Conservation (phyloP, 2,329 filamentous ascomycete species). For the Colletotrichum phormii region DNA sequence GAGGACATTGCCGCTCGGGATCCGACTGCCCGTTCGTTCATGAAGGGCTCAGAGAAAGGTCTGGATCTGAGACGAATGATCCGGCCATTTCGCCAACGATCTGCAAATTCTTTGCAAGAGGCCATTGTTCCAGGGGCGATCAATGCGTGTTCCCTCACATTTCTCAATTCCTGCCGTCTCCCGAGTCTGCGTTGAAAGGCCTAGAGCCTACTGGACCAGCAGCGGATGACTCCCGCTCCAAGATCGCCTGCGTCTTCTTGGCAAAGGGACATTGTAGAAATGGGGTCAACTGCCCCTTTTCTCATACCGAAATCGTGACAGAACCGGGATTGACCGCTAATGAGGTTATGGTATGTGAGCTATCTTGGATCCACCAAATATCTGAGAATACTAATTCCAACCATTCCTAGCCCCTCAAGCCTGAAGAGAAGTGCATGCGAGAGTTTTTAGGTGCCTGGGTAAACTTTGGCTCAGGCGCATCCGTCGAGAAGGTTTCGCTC, state of each 20-base stretch:
- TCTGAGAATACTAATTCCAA: not conserved
- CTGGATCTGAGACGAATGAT: not conserved
- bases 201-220: not conserved
- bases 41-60: not conserved
- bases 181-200: no score
- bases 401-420: not conserved
- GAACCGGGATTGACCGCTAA: no score
- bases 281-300: not conserved
- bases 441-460: not conserved
- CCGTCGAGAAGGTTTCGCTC: slow-evolving; percentile 43
- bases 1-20: not conserved
- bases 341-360: not conserved
- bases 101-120: not conserved
- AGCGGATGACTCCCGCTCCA: not conserved
- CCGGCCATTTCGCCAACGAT: not conserved
- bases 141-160: not conserved
- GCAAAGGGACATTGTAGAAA: not conserved
- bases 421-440: not conserved
- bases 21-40: not conserved
- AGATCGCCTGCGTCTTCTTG: not conserved
- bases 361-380: not conserved
- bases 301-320: not conserved
- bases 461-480: slow-evolving; percentile 40
- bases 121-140: not conserved
- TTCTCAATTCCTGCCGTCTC: not conserved